Evolutionary conservation across 2,329 filamentous ascomycete species (phyloP), one percentile per base, ranked within the genome.

Genomic region (Paraphaeosphaeria minitans): DNA sequence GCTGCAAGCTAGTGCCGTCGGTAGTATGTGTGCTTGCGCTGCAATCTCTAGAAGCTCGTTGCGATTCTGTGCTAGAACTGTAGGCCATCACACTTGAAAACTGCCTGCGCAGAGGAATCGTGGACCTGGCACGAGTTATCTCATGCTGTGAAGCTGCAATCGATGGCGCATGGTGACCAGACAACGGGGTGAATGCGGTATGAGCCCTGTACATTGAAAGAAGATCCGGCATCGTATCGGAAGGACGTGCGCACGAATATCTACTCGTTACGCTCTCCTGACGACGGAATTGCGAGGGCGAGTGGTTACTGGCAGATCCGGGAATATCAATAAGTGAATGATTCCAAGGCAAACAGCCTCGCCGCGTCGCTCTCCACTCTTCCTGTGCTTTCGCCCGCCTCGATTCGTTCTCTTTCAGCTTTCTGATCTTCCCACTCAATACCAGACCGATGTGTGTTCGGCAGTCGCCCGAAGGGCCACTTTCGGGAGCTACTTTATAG

Each of bases 401-500:
- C 16, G 45, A 46, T 39, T 60, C 58, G 27, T 57, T 51, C 0
- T 22, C 46, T 35, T 54, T 60, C 46, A 58, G 5, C 16, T 42
- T 56, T 37, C 47, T 54, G 37, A 62, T 42, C 5, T 37, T 50
- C 10, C 14, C 14, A 6, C 14, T 48, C 29, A 61, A 51, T 29
- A 35, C 48, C 7, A 21, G 1, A 1, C 49, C 59, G 19, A 58
- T 61, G 22, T 31, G 14, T 3, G n/a, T 41, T 29, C 56, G 39
- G 19, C 59, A 61, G 14, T 61, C 56, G 22, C 51, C 51, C 33
- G 53, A 45, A 39, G 56, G 48, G 27, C 33, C 39, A 24, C 21
- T 24, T n/a, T 16, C 46, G 7, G 33, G 24, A 24, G 54, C 43
- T 13, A 16, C 54, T 6, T 16, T 45, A 7, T 37, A 22, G n/a